Percentiles rank a stretch among this genome's conserved stretches.
Evolutionary conservation across 2,329 filamentous ascomycete genomes (phyloP).

Genomic region (Coniochaeta pulveracea): DNA sequence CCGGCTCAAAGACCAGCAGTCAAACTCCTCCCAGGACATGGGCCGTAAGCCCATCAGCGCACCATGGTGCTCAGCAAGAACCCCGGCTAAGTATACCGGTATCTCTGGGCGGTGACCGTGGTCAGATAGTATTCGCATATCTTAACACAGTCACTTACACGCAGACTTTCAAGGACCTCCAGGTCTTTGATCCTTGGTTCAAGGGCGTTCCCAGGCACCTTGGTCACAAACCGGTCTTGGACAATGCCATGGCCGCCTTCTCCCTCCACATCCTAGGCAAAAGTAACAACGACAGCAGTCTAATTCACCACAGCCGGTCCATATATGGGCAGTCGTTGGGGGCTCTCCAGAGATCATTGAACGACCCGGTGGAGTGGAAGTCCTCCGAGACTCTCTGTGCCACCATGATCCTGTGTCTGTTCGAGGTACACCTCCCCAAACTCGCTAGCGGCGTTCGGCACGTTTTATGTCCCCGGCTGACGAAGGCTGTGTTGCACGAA

Average conservation of each 20-base stretch:
- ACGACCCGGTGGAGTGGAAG: slow-evolving; percentile 25
- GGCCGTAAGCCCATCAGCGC: not conserved
- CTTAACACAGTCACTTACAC: slow-evolving; percentile 11
- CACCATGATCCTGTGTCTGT: slow-evolving; percentile 26
- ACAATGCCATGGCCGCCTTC: slow-evolving; percentile 25
- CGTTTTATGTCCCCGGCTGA: not conserved
- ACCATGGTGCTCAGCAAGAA: not conserved
- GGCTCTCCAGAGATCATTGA: slow-evolving; percentile 22
- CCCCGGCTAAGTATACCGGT: not conserved
- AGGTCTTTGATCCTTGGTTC: slow-evolving; percentile 14
- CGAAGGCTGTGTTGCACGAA: not conserved
- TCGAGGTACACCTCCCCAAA: slow-evolving; percentile 19
- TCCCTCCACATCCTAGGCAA: slow-evolving; percentile 26
- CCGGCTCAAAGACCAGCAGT: not conserved
- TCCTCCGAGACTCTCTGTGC: slow-evolving; percentile 28
- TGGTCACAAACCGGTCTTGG: slow-evolving; percentile 22
- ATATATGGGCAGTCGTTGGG: slow-evolving; percentile 25
- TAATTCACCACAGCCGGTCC: slow-evolving; percentile 22
- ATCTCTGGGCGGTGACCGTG: slow-evolving; percentile 10
- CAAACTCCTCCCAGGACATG: not conserved
- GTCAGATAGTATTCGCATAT: slow-evolving; percentile 20
- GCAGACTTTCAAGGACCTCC: slow-evolving; percentile 5
- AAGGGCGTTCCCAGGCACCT: slow-evolving; percentile 15
- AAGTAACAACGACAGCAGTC: slow-evolving; percentile 15
- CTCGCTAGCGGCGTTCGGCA: not conserved